Evolutionary conservation across 495 filamentous ascomycete genomes (phyloP), one percentile per base, ranked within the genome.

Genomic region (Hypoxylon lienhwacheense): DNA sequence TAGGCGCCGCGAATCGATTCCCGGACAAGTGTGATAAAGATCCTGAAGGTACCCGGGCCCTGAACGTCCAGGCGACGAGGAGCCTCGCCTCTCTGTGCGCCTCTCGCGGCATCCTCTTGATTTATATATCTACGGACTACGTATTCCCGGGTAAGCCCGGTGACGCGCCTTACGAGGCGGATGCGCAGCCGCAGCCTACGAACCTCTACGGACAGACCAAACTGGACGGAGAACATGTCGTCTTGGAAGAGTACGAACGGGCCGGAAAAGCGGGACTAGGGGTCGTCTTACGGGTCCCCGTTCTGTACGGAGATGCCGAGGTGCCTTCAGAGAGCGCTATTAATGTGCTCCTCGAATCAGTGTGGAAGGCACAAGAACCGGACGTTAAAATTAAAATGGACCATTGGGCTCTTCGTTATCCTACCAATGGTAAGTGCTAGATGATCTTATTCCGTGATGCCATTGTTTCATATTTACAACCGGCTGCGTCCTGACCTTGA

Each of bases 71-170:
- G 3, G 85, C 89, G 7, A 82, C 88, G 11, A 73, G 76, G 22
- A 60, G 65, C 15, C 81, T 97, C 14, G 90, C 91, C 14, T 69
- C 78, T 21, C 74, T 83, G 24, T 86, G 87, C 61, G 78, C 82
- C 12, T 59, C 72, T 11, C 80, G 82, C 7, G 70, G 69, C n/a
- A 82, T 85, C 54, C 66, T 95, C 40, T 77, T 96, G 22, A 82
- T 96, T 66, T 96, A 96, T 76, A 95, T 97, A 66, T 93, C 89
- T 0, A 96, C 91, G 31, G 91, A 97, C 73, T 97, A 97, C 67
- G 90, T 97, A 33, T 97, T 97, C 65, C 73, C 90, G 1, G 91
- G 91, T 11, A 76, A 60, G 14, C 85, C 84, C 22, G 88, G 90
- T n/a, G 85, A 92, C 19, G 91, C 91, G 8, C 91, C 91, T 2